phyloP scores from a whole-genome alignment of 2,329 filamentous ascomycete species.

The Ophiostoma quercus region DNA sequence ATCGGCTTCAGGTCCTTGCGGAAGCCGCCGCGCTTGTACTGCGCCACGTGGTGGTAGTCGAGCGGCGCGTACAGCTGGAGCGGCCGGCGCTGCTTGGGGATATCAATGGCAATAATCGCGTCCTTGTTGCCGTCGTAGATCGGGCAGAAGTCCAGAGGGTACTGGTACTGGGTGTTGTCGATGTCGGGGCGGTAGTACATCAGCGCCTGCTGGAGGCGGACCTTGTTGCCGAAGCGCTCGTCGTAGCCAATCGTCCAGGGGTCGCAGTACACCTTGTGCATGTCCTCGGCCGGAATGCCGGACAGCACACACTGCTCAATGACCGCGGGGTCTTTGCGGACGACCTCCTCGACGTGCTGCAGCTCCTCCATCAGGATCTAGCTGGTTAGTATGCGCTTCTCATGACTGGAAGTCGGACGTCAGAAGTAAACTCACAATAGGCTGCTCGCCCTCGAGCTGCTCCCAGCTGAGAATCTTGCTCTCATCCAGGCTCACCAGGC shows the following conservation, averaged over 20 bases:
- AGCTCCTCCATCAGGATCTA: conserved; percentile 90
- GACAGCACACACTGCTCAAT: conserved; percentile 85
- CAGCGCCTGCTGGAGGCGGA: conserved; percentile 82
- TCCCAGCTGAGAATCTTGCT: conserved; percentile 69
- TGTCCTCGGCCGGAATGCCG: conserved; percentile 74
- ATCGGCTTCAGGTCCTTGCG: conserved; percentile 73
- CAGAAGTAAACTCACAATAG: conserved; percentile 52
- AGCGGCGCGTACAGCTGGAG: conserved; percentile 65
- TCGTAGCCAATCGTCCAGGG: conserved; percentile 96
- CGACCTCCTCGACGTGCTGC: conserved; percentile 69
- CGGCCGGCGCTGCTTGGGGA: conserved; percentile 70
- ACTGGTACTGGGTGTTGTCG: conserved; percentile 87
- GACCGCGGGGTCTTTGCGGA: conserved; percentile 73
- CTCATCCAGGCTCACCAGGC: conserved; percentile 66
- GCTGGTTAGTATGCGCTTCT: neutral
- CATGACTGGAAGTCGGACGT: neutral
- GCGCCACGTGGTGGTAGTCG: conserved; percentile 72
- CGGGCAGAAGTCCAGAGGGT: conserved; percentile 87
- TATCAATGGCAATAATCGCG: conserved; percentile 74
- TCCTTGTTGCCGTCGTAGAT: conserved; percentile 80
- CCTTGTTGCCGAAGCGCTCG: conserved; percentile 72
- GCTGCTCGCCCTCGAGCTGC: conserved; percentile 69
- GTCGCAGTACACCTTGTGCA: conserved; percentile 95
- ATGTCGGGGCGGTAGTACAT: conserved; percentile 90
- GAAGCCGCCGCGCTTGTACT: conserved; percentile 71